phyloP scores from a whole-genome alignment of 139 green algal genomes.

The Chlorella sorokiniana region DNA sequence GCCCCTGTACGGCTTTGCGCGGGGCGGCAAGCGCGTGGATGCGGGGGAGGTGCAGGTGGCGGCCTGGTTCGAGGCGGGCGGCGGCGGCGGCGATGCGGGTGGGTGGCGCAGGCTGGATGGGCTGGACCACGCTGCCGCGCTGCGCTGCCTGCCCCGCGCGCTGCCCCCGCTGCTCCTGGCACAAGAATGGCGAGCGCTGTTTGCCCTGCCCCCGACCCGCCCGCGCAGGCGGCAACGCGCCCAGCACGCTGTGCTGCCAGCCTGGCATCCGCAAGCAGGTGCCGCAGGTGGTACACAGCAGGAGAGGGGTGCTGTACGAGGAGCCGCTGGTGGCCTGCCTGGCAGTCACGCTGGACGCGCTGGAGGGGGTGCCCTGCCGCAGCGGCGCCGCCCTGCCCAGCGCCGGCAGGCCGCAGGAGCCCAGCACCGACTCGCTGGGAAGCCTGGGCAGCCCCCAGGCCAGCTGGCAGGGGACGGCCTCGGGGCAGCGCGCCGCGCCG shows the following conservation, averaged over 20 bases:
- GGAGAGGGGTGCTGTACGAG: constrained; percentile 26
- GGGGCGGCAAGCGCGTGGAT: background rate
- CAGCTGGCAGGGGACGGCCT: no score
- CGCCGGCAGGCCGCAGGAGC: background rate
- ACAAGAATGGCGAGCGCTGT: no score
- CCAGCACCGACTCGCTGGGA: background rate
- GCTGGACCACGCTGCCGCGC: no score
- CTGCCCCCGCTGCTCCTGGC: no score
- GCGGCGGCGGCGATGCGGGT: background rate
- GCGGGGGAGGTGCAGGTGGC: constrained; percentile 13
- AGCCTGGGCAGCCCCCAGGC: no score
- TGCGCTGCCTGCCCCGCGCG: no score
- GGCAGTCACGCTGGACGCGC: constrained; percentile 12
- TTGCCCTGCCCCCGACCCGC: no score
- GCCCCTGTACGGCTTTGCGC: background rate
- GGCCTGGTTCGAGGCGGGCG: constrained; percentile 6
- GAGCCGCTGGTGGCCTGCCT: constrained; percentile 41
- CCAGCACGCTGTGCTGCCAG: constrained; percentile 23
- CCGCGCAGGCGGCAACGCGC: background rate
- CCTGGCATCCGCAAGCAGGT: constrained; percentile 10
- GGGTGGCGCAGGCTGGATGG: background rate
- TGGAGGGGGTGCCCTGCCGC: background rate
- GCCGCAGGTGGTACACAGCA: constrained; percentile 31
- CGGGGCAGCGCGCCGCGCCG: no score
- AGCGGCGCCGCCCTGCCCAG: background rate